Base-by-base conservation (phyloP, 208 protist species). In the Acanthamoeba castellanii region DNA sequence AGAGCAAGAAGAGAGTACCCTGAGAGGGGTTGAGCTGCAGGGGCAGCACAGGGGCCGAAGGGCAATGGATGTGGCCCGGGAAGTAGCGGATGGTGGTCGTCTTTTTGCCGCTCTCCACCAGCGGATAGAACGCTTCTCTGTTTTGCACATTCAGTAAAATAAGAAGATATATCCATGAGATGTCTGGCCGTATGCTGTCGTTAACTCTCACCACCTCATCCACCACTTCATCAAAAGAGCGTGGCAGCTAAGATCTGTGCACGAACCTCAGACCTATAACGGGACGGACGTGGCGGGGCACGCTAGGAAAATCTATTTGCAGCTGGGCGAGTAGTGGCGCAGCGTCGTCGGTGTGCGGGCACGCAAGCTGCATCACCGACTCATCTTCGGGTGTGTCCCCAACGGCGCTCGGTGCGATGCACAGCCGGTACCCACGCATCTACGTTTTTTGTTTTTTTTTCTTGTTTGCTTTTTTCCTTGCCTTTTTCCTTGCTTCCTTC, bases 71-170 rank as follows among this genome's bases (percentile, higher is more conserved):
- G 70, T 42, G 70, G 30, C 70, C 70, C 5, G 70, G 70, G 30
- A 25, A 78, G 37, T 78, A 78, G 70, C 70, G 70, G 70, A 78
- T 78, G 70, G 70, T 78, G 9, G 70, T 78, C 30, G 70, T 78
- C 37, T 78, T 78, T 8, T 30, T 20, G 11, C 70, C 70, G 70
- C 37, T 37, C 70, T 1, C 22, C 30, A 78, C 30, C 70, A 78
- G 70, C 2, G 70, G 70, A 20, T 47, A 78, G 70, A 78, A 78
- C 32, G 22, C 70, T 25, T 78, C 70, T n/a, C 70, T 78, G 37
- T 42, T 42, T 42, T 42, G 66, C 7, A 8, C 66, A 27, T 74
- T 8, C 22, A 7, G 30, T 74, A n/a, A n/a, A n/a, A n/a, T n/a
- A n/a, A n/a, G n/a, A n/a, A n/a, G n/a, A n/a, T n/a, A n/a, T n/a